phyloP scores from a whole-genome alignment of 306 rosid genomes.

The Lithocarpus polystachyus region DNA sequence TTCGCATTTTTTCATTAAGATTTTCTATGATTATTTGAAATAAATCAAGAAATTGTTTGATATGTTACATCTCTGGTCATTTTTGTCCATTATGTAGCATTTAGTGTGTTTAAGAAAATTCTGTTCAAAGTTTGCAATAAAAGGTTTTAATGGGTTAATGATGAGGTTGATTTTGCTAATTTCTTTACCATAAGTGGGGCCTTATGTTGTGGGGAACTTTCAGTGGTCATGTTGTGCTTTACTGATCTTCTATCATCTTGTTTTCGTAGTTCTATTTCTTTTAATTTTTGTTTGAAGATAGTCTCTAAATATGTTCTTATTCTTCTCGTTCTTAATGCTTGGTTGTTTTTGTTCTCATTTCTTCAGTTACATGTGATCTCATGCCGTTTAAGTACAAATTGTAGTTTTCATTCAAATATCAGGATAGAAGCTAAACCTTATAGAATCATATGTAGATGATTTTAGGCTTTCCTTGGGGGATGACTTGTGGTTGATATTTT shows the following conservation, averaged over 20 bases:
- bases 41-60: neutral
- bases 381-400: neutral
- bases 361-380: neutral
- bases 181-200: neutral
- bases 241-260: neutral
- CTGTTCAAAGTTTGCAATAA: neutral
- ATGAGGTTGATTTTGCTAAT: neutral
- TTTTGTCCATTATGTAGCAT: neutral
- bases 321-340: neutral
- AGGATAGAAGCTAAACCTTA: neutral
- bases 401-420: neutral
- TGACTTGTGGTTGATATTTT: neutral
- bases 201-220: neutral
- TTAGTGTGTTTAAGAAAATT: neutral
- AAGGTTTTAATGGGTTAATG: neutral
- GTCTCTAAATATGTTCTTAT: neutral
- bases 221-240: neutral
- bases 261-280: neutral
- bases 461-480: neutral
- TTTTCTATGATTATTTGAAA: neutral
- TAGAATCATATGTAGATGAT: neutral
- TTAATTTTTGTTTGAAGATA: neutral
- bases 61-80: neutral
- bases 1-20: neutral
- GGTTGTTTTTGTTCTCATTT: neutral